These are phyloP conservation scores for Ceratopteris richardii DNA, from an alignment of 75 land plant genomes.

Conservation along the genomic window DNA sequence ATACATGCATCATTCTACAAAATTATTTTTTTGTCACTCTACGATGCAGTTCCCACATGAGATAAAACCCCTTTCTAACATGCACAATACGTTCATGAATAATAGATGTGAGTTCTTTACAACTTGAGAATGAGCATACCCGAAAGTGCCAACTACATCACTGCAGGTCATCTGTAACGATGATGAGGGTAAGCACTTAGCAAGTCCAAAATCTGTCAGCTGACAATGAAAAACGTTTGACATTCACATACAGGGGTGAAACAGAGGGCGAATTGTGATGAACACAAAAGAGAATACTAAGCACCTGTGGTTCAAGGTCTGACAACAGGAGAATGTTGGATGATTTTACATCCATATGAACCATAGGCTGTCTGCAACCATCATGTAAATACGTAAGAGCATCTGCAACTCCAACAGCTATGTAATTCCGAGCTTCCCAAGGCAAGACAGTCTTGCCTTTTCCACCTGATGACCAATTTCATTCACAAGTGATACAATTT, in stretches of 20 bases:
- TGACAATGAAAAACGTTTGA: slow-evolving; percentile 10
- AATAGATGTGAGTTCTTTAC: no score
- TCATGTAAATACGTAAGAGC: slow-evolving; percentile 63
- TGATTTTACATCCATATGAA: slow-evolving; percentile 84
- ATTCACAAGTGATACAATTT: no score
- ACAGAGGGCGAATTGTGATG: neutral
- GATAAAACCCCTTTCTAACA: no score
- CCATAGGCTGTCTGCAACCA: slow-evolving; percentile 35
- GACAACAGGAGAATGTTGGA: slow-evolving; percentile 68
- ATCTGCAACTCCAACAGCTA: slow-evolving; percentile 80
- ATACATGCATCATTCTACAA: no score
- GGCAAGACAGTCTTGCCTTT: slow-evolving; percentile 35
- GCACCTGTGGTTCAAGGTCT: slow-evolving; percentile 71
- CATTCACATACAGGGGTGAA: no score
- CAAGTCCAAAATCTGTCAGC: slow-evolving; percentile 96
- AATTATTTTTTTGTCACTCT: no score
- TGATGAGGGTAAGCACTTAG: slow-evolving; percentile 60
- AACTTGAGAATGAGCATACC: no score
- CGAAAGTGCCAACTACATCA: slow-evolving; percentile 89
- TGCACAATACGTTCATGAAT: no score
- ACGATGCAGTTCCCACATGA: no score
- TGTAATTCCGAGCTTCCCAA: slow-evolving; percentile 70
- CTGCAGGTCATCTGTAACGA: slow-evolving; percentile 39
- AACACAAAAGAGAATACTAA: neutral
- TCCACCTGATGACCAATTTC: slow-evolving; percentile 20